phyloP scores from a whole-genome alignment of 176 grass and related monocot species.

The Oryza meyeriana region DNA sequence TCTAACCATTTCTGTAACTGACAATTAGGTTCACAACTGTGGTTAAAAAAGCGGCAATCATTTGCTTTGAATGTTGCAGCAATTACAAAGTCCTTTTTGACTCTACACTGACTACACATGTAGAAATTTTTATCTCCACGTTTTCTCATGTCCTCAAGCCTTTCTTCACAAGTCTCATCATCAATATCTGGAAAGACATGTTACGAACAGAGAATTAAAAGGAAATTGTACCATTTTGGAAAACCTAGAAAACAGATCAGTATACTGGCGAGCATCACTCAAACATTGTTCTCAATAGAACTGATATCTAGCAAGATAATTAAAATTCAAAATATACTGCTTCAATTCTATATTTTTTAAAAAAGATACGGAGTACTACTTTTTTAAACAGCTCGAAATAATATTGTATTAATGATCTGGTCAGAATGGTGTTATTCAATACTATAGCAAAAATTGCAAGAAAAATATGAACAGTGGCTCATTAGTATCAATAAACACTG shows the following conservation, averaged over 20 bases:
- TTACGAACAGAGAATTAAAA: background rate
- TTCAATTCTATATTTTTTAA: background rate
- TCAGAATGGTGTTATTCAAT: background rate
- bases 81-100: slow-evolving; percentile 86
- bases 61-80: slow-evolving; percentile 93
- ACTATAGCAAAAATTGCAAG: background rate
- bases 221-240: background rate
- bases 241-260: background rate
- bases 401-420: background rate
- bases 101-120: slow-evolving; percentile 93
- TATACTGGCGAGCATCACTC: background rate
- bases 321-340: background rate
- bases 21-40: slow-evolving; percentile 88
- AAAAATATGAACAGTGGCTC: background rate
- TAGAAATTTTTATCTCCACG: slow-evolving; percentile 77
- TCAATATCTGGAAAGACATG: slow-evolving; percentile 62
- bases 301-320: background rate
- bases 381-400: background rate
- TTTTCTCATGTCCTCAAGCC: slow-evolving; percentile 72
- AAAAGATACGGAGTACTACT: background rate
- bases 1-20: slow-evolving; percentile 85
- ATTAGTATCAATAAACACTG: background rate
- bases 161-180: slow-evolving; percentile 61
- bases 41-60: slow-evolving; percentile 87
- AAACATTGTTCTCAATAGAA: background rate